Evolutionary conservation across 371 early-diverging fungal genomes (phyloP).

Genomic region (Mortierella sp.): DNA sequence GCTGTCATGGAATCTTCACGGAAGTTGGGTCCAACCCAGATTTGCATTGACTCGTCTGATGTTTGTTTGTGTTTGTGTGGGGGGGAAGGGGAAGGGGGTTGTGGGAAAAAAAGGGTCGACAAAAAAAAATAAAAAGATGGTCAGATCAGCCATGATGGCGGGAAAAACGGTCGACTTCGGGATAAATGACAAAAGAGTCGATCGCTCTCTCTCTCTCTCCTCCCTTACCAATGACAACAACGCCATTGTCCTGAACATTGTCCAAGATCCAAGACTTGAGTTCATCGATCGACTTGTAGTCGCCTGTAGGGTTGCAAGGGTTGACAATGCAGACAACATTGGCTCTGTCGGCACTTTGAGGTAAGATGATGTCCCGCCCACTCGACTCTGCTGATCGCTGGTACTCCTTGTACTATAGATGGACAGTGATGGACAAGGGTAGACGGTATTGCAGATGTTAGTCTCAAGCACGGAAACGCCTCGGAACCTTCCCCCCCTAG

Average conservation of each 20-base stretch:
- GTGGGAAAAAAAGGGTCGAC: too few relatives aligned
- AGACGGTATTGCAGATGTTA: neutral
- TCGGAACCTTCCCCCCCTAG: too few relatives aligned
- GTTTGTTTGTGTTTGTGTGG: too few relatives aligned
- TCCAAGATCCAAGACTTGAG: conserved; percentile 74
- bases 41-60: conserved; percentile 89
- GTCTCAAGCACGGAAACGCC: too few relatives aligned
- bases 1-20: conserved; percentile 79
- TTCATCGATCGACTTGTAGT: conserved; percentile 75
- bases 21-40: conserved; percentile 82
- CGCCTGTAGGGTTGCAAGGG: conserved; percentile 91
- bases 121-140: conserved; percentile 1
- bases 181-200: too few relatives aligned
- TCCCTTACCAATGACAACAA: conserved; percentile 73
- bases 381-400: conserved; percentile 83
- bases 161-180: too few relatives aligned
- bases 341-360: conserved; percentile 62
- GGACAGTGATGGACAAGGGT: conserved; percentile 2
- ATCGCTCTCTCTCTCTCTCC: too few relatives aligned
- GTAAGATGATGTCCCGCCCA: conserved; percentile 69
- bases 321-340: conserved; percentile 82
- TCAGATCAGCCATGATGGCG: neutral
- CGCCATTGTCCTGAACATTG: conserved; percentile 74
- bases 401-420: conserved; percentile 83
- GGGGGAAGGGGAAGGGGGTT: too few relatives aligned